These are phyloP conservation scores for Chlamydomonas reinhardtii DNA, from an alignment of 163 green algal species.

Conservation along the genomic window DNA sequence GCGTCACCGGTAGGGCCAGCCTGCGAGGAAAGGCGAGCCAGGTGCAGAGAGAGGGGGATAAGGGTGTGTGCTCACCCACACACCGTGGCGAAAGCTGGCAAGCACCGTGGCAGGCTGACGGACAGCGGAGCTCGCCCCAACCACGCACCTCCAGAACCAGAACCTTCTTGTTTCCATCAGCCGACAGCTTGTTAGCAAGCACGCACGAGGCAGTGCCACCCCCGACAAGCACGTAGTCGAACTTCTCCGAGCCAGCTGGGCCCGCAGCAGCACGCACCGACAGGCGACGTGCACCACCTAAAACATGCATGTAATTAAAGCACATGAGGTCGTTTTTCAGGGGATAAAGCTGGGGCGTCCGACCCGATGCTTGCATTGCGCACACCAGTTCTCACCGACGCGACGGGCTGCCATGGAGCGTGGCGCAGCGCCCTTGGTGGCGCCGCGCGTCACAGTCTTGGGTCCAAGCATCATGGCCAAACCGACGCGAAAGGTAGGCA, in stretches of 20 bases:
- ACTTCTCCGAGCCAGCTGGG: slow-evolving; percentile 58
- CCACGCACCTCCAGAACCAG: slow-evolving; percentile 85
- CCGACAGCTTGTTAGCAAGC: slow-evolving; percentile 88
- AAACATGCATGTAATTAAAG: not conserved
- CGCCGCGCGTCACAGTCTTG: not conserved
- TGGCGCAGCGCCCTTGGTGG: not conserved
- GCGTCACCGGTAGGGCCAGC: slow-evolving; percentile 56
- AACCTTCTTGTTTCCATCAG: slow-evolving; percentile 82
- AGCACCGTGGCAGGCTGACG: not conserved
- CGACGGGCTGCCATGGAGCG: not conserved
- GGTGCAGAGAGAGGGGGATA: not conserved
- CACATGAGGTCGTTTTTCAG: no score
- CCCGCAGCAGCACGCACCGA: slow-evolving; percentile 3
- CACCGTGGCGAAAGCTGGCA: not conserved
- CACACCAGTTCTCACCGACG: not conserved
- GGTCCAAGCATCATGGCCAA: slow-evolving; percentile 8
- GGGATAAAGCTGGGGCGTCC: no score
- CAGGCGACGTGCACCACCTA: slow-evolving; percentile 3
- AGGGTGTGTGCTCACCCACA: not conserved
- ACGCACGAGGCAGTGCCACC: slow-evolving; percentile 88
- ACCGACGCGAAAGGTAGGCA: no score
- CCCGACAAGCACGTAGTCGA: slow-evolving; percentile 94
- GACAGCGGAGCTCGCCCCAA: not conserved
- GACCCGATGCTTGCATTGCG: not conserved
- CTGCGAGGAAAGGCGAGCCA: slow-evolving; percentile 4